A percentile compares a stretch with the other conserved stretches of the same genome.
phyloP scores from a whole-genome alignment of 2,329 filamentous ascomycete species.

The Dothiorella sarmentorum region DNA sequence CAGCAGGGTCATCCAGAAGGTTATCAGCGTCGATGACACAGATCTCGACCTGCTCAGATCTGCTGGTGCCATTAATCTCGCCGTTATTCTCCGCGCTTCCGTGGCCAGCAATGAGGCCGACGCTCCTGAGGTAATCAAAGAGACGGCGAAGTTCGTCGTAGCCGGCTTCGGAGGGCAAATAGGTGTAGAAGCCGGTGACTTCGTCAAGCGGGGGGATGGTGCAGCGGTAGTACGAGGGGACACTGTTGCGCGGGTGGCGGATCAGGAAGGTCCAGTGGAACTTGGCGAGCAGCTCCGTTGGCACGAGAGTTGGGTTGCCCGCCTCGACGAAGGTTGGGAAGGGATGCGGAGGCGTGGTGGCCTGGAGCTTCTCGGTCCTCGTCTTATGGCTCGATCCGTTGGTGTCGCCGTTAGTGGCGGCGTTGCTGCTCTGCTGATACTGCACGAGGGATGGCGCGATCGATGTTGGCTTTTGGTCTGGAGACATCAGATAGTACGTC shows the following conservation, averaged over 20 bases:
- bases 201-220: background rate
- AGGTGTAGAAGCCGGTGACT: background rate
- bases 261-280: background rate
- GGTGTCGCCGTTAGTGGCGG: no score
- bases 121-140: background rate
- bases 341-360: no score
- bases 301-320: background rate
- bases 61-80: background rate
- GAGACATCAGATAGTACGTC: no score
- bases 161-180: background rate
- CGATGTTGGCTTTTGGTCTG: no score
- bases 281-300: background rate
- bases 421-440: no score
- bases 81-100: background rate
- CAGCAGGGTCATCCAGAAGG: constrained; percentile 68
- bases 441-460: no score
- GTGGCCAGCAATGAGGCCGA: background rate
- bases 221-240: background rate
- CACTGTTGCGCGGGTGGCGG: background rate
- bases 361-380: no score
- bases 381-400: no score
- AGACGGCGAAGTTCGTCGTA: background rate
- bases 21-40: constrained; percentile 80
- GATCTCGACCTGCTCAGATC: constrained; percentile 45
- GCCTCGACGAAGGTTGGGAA: background rate